Percentiles rank a stretch among this genome's conserved stretches.
Conservation (phyloP, 768 basidiomycete species). For the Mycena capillaripes region DNA sequence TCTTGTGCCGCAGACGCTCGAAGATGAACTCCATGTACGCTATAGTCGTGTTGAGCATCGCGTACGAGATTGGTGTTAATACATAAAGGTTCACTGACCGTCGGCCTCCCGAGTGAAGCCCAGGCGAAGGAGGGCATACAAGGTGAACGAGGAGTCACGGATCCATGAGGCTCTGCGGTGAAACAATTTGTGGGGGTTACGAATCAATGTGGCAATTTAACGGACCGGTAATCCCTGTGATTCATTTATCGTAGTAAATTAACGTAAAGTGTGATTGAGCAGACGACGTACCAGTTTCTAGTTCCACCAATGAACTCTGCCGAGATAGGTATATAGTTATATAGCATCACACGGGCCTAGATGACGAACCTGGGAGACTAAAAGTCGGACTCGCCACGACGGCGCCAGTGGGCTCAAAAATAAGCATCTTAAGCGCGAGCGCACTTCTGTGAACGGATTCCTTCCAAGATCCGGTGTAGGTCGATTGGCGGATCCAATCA, state of each 20-base stretch:
- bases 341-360: not conserved
- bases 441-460: conserved; percentile 95
- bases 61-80: too few relatives aligned
- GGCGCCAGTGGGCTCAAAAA: conserved; percentile 94
- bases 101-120: conserved; percentile 96
- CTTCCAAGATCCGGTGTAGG: conserved; percentile 95
- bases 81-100: too few relatives aligned
- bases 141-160: conserved; percentile 94
- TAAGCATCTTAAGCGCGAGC: conserved; percentile 92
- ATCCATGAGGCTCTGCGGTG: conserved; percentile 85
- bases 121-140: conserved; percentile 93
- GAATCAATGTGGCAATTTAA: not conserved
- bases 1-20: conserved; percentile 84
- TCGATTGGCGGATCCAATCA: conserved; percentile 89
- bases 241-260: not conserved
- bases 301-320: conserved; percentile 74
- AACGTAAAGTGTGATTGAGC: not conserved
- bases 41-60: too few relatives aligned
- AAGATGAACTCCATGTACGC: conserved; percentile 95
- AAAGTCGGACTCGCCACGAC: conserved; percentile 97
- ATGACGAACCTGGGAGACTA: conserved; percentile 79
- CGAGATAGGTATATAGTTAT: not conserved
- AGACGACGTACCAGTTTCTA: conserved; percentile 79
- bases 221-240: conserved; percentile 74
- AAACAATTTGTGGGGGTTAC: not conserved